phyloP scores from a whole-genome alignment of 805 yeast species.

The Wickerhamiella kurtzmanii region DNA sequence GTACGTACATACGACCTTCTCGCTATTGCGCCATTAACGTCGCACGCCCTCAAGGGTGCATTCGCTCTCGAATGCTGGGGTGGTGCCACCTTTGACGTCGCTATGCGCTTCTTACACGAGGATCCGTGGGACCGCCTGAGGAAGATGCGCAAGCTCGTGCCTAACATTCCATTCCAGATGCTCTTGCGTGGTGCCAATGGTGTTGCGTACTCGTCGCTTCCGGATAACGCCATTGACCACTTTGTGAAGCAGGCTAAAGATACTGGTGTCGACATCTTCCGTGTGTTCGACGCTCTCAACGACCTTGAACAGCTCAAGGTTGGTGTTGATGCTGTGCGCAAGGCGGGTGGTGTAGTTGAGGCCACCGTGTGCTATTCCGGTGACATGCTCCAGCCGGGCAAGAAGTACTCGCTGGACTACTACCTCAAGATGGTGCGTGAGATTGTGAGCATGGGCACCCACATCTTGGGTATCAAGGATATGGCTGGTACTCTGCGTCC shows the following conservation, averaged over 20 bases:
- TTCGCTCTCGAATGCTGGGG: conserved; percentile 99
- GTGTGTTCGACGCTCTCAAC: conserved; percentile 95
- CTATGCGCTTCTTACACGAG: conserved; percentile 96
- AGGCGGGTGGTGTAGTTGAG: conserved; percentile 98
- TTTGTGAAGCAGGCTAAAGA: conserved; percentile 90
- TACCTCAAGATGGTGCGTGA: conserved; percentile 69
- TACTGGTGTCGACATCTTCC: conserved; percentile 91
- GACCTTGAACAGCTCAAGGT: conserved; percentile 94
- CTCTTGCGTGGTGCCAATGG: conserved; percentile 98
- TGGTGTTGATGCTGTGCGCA: conserved; percentile 94
- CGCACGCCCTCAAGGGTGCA: conserved; percentile 77
- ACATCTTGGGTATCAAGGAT: conserved; percentile 92
- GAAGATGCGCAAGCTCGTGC: conserved; percentile 75
- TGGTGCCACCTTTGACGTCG: conserved; percentile 98
- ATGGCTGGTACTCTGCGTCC: conserved; percentile 99
- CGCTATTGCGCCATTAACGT: conserved; percentile 87
- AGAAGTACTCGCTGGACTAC: conserved; percentile 89
- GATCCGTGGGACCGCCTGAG: conserved; percentile 98
- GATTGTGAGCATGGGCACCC: conserved; percentile 89
- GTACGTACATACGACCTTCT: conserved; percentile 86
- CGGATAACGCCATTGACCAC: conserved; percentile 97
- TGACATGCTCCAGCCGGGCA: conserved; percentile 91
- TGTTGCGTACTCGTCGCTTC: conserved; percentile 93
- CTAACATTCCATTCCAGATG: conserved; percentile 99
- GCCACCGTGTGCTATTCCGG: conserved; percentile 98